A percentile compares a stretch with the other conserved stretches of the same genome.
These are phyloP conservation scores for Evansstolkia leycettana DNA, from an alignment of 495 filamentous ascomycete genomes.

Conservation along the genomic window DNA sequence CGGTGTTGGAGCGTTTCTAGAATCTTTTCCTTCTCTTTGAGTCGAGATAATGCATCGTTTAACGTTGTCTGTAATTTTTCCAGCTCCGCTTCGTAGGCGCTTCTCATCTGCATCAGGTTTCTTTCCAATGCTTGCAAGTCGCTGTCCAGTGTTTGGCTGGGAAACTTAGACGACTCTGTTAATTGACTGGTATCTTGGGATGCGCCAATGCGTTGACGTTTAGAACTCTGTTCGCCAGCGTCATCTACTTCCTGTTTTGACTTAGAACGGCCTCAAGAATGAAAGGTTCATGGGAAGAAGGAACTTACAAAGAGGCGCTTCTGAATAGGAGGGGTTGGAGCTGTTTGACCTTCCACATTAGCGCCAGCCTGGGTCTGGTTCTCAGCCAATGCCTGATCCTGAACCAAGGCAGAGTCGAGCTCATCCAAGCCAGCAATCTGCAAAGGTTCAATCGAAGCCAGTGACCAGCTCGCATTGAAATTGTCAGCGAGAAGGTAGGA, in stretches of 20 bases:
- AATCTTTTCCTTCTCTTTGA: conserved; percentile 16
- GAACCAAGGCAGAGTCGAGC: conserved; percentile 6
- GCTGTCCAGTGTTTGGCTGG: conserved; percentile 19
- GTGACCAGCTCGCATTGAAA: conserved; percentile 24
- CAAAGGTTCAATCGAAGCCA: conserved; percentile 32
- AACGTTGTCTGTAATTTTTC: conserved; percentile 18
- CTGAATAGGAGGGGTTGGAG: conserved; percentile 5
- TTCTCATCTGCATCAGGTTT: conserved; percentile 23
- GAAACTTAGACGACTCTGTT: conserved; percentile 20
- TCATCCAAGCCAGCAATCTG: conserved; percentile 15
- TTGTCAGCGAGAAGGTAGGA: conserved; percentile 22
- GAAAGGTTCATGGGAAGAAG: neutral
- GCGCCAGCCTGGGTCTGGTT: conserved; percentile 1
- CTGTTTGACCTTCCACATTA: neutral
- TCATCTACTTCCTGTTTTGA: conserved; percentile 16
- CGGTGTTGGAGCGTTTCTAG: conserved; percentile 28
- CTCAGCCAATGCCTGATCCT: too few species aligned
- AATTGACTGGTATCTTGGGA: conserved; percentile 22
- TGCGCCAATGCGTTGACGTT: conserved; percentile 20
- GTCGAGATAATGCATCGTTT: conserved; percentile 8
- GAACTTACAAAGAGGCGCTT: conserved; percentile 27
- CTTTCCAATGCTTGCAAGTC: conserved; percentile 22
- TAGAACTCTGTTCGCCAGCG: conserved; percentile 12
- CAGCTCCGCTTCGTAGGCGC: conserved; percentile 16
- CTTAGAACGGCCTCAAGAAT: too few species aligned